Conservation (phyloP, 192 early-diverging fungal genomes). For the Tieghemiomyces parasiticus region DNA sequence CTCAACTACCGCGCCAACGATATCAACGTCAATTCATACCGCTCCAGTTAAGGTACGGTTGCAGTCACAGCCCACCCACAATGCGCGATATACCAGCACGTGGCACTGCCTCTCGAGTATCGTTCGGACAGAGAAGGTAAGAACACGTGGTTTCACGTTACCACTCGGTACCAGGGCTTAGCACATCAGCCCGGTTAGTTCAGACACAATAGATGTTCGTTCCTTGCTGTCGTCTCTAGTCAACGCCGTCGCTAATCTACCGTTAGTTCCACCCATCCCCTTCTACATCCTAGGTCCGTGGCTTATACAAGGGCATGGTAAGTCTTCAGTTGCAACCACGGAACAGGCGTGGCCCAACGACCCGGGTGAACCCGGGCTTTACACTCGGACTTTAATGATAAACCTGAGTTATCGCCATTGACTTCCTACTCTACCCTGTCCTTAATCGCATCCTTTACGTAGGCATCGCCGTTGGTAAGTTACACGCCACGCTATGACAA, state of each 20-base stretch:
- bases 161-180: background rate
- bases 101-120: conserved; percentile 39
- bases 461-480: conserved; percentile 40
- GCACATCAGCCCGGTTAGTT: background rate
- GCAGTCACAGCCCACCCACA: conserved; percentile 31
- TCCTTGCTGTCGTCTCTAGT: background rate
- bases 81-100: conserved; percentile 34
- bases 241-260: background rate
- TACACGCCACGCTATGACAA: too few relatives aligned
- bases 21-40: background rate
- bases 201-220: conserved; percentile 6
- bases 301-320: conserved; percentile 46
- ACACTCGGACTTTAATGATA: conserved; percentile 6
- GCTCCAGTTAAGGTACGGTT: conserved; percentile 36
- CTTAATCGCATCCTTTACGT: background rate
- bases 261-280: background rate
- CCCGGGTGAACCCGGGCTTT: background rate
- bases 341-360: background rate
- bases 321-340: background rate
- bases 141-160: background rate
- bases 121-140: conserved; percentile 37
- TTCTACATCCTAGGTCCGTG: conserved; percentile 21
- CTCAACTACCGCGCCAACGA: background rate
- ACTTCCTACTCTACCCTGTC: background rate
- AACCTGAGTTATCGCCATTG: background rate